Conservation (phyloP, 768 basidiomycete genomes). For the Crepidotus variabilis region DNA sequence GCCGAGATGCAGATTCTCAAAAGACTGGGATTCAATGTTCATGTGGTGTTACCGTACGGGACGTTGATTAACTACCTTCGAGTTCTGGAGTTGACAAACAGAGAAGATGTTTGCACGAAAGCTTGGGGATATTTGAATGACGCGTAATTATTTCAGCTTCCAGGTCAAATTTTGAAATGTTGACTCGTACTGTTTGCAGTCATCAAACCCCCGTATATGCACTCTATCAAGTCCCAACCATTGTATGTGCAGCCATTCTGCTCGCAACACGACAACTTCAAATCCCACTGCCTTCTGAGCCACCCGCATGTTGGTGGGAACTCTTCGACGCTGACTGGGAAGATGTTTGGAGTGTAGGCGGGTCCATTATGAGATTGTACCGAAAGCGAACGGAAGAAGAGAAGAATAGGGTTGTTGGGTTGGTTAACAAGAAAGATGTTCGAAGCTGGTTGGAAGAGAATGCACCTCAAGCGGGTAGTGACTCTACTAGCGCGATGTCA, state of each 20-base stretch:
- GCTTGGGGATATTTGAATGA: conserved; percentile 98
- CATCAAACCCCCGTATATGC: conserved; percentile 93
- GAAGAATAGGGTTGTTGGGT: conserved; percentile 39
- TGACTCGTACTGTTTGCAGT: conserved; percentile 35
- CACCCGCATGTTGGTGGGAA: conserved; percentile 86
- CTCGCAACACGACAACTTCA: conserved; percentile 70
- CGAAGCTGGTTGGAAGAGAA: conserved; percentile 77
- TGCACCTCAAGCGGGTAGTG: background rate
- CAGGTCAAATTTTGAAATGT: background rate
- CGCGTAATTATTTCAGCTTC: conserved; percentile 55
- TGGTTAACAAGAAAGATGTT: conserved; percentile 77
- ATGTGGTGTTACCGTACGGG: conserved; percentile 89
- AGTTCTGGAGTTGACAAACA: conserved; percentile 78
- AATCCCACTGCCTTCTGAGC: conserved; percentile 68
- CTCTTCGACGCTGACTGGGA: conserved; percentile 91
- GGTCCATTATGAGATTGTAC: conserved; percentile 82
- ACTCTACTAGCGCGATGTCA: background rate
- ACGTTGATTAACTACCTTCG: conserved; percentile 93
- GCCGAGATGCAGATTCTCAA: conserved; percentile 98
- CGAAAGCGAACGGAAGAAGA: conserved; percentile 48
- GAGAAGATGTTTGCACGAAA: conserved; percentile 62
- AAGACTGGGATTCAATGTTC: conserved; percentile 91
- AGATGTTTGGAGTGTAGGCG: conserved; percentile 82
- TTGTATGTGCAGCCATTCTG: conserved; percentile 87
- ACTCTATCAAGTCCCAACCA: conserved; percentile 82